Base-by-base conservation (phyloP, 352 stramenopile species). In the Globisporangium carolinianum region DNA sequence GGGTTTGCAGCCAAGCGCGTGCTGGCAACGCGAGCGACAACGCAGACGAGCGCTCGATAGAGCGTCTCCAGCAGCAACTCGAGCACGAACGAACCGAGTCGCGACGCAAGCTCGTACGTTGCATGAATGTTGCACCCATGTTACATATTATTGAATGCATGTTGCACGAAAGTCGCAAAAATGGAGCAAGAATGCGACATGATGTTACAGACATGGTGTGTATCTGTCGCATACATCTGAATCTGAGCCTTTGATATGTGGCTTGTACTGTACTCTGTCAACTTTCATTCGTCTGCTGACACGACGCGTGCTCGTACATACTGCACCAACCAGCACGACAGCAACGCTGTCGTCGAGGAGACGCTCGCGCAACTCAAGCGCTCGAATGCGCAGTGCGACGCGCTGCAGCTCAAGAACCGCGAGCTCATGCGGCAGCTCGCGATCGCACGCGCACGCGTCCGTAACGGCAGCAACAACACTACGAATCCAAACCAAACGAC, bases 351-450 rank as follows among this genome's bases (percentile, higher is more conserved):
- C 4, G 65, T 86, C 1, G 63, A 86, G 37, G 78, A 89, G 47
- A 82, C 76, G 17, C 64, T 88, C 1, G 60, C 65, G 5, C 73
- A 86, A 61, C 68, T 91, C 55, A 54, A 86, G 51, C 66, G 75
- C 35, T 77, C 84, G 64, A 86, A 86, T 57, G 62, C 62, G 1
- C 68, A 86, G 49, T 48, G 89, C 10, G 72, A 90, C 42, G 76
- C 89, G 46, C 69, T 66, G 3, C 76, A 93, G 43, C 66, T 87
- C 6, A 88, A 89, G 51, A 93, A 93, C 56, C 77, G 79, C 32
- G 80, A 93, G 37, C 60, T 93, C 3, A 60, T 90, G 41, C 76
- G 80, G 0, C 80, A 93, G 53, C 68, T 93, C 11, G 83, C 83
- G 4, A 80, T 93, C 41, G 69, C 78, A 0, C 65, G 79, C 50